Evolutionary conservation across 176 grass and related monocot species (phyloP).

Genomic region (Dendrocalamus sinicus): DNA sequence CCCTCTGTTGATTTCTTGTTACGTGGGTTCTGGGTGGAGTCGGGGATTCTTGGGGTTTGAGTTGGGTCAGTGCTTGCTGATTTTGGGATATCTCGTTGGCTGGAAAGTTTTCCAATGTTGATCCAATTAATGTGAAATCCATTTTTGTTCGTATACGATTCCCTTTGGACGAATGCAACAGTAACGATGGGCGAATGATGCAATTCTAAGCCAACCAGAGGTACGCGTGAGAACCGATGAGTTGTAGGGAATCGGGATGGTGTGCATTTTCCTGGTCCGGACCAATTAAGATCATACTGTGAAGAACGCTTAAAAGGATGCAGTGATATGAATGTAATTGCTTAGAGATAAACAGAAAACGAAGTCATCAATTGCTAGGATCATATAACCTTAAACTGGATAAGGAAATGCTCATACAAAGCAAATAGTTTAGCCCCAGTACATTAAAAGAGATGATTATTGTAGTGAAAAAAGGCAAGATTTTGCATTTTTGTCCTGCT

Average conservation of each 20-base stretch:
- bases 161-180: slow-evolving; percentile 19
- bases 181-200: slow-evolving; percentile 1
- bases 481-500: not conserved
- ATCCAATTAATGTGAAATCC: not conserved
- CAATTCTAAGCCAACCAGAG: not conserved
- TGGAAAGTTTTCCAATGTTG: slow-evolving; percentile 17
- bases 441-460: not conserved
- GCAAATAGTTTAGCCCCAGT: not conserved
- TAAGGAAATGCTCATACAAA: not conserved
- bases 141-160: not conserved
- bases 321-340: not conserved
- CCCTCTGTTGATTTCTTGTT: not conserved
- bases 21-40: not conserved
- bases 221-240: not conserved
- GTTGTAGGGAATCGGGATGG: not conserved
- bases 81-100: not conserved
- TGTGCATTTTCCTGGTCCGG: not conserved
- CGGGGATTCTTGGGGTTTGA: slow-evolving; percentile 32
- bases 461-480: not conserved
- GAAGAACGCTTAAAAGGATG: slow-evolving; percentile 1
- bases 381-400: not conserved
- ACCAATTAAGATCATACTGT: slow-evolving; percentile 1
- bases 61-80: not conserved
- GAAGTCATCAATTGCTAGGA: not conserved
- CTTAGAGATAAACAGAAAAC: slow-evolving; percentile 1